Evolutionary conservation across 1,139 yeast genomes (phyloP).

Genomic region (Hanseniaspora gamundiae): DNA sequence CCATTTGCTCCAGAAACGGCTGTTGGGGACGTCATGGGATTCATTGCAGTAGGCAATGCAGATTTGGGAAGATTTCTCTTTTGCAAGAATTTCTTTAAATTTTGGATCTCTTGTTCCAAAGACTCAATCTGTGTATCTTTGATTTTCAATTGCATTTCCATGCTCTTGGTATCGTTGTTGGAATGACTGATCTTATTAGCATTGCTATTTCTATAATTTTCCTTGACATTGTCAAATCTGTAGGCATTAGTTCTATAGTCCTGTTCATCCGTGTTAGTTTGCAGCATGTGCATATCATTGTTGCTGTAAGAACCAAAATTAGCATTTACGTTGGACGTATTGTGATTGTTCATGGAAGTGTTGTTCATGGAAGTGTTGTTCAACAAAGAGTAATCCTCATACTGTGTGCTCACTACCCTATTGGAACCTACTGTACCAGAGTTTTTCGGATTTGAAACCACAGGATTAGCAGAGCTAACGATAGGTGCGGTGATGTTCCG

Average conservation of each 20-base stretch:
- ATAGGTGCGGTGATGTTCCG: background rate
- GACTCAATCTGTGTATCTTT: constrained; percentile 31
- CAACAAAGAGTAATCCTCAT: too few relatives aligned
- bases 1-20: constrained; percentile 2
- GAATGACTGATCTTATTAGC: too few relatives aligned
- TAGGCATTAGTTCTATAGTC: too few relatives aligned
- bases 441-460: background rate
- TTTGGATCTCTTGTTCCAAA: constrained; percentile 27
- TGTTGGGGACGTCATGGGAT: constrained; percentile 1
- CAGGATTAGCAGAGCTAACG: background rate
- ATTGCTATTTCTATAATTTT: too few relatives aligned
- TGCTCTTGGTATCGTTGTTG: background rate
- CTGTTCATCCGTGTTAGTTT: too few relatives aligned
- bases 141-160: constrained; percentile 20
- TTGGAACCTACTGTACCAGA: background rate
- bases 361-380: too few relatives aligned
- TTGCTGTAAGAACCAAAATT: too few relatives aligned
- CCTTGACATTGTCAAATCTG: too few relatives aligned
- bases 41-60: constrained; percentile 3
- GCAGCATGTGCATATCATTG: too few relatives aligned
- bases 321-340: too few relatives aligned
- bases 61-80: background rate
- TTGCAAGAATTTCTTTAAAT: constrained; percentile 17
- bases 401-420: background rate
- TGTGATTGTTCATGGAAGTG: too few relatives aligned